These are phyloP conservation scores for Ophiostoma montium DNA, from an alignment of 2,329 filamentous ascomycete genomes.

Conservation along the genomic window DNA sequence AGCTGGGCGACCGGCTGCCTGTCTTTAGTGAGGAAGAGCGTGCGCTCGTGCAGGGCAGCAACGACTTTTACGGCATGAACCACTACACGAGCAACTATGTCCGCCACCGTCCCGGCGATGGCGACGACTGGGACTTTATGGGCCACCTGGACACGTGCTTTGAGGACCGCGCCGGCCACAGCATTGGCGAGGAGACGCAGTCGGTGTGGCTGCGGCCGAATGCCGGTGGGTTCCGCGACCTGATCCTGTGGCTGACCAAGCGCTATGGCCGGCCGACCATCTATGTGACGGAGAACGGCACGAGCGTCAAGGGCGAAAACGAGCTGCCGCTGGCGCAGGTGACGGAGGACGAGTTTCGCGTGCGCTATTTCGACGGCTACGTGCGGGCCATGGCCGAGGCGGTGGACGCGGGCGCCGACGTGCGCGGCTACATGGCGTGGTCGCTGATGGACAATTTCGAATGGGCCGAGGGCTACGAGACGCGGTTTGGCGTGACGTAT, in stretches of 20 bases:
- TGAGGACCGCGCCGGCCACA: conserved; percentile 55
- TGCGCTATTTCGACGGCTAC: conserved; percentile 66
- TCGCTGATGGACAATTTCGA: conserved; percentile 84
- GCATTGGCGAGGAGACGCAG: conserved; percentile 71
- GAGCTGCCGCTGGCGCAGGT: conserved; percentile 56
- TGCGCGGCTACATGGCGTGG: conserved; percentile 74
- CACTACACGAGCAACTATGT: conserved; percentile 86
- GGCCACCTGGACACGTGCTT: conserved; percentile 64
- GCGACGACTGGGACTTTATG: conserved; percentile 55
- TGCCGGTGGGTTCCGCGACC: conserved; percentile 60
- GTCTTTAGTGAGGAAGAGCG: conserved; percentile 58
- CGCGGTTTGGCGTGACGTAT: conserved; percentile 69
- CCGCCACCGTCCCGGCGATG: conserved; percentile 45
- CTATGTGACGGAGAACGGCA: conserved; percentile 83
- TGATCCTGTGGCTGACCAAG: conserved; percentile 63
- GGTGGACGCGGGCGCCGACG: conserved; percentile 54
- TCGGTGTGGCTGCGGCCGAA: conserved; percentile 68
- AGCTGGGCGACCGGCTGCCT: conserved; percentile 66
- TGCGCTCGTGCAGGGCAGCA: conserved; percentile 66
- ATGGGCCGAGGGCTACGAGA: conserved; percentile 85
- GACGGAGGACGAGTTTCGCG: conserved; percentile 68
- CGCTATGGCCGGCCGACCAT: conserved; percentile 65
- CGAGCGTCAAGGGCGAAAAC: conserved; percentile 70
- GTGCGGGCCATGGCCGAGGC: conserved; percentile 64
- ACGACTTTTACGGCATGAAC: conserved; percentile 93